These are phyloP conservation scores for Zygoascus flipseniorum DNA, from an alignment of 805 yeast genomes.

Conservation along the genomic window DNA sequence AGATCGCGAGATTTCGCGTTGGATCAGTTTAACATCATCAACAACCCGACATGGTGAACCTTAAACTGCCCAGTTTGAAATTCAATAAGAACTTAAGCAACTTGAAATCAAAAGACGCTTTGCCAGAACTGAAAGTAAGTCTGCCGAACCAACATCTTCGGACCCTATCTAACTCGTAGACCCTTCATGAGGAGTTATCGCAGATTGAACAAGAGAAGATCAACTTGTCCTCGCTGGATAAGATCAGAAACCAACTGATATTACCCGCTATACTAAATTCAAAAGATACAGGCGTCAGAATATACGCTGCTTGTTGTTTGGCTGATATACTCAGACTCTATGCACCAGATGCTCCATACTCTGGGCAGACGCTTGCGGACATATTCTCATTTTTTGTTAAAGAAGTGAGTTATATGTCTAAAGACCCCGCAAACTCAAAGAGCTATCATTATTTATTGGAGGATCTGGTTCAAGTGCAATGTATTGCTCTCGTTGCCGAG, in stretches of 20 bases:
- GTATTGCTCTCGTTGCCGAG: constrained; percentile 67
- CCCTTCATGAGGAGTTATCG: constrained; percentile 42
- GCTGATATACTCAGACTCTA: constrained; percentile 66
- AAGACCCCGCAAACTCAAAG: constrained; percentile 45
- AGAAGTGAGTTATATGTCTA: constrained; percentile 48
- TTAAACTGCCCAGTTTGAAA: background rate
- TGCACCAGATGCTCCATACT: constrained; percentile 89
- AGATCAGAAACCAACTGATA: constrained; percentile 43
- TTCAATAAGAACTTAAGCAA: constrained; percentile 1
- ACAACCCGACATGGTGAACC: background rate
- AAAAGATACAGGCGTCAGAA: constrained; percentile 59
- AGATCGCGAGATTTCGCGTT: background rate
- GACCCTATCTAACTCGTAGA: background rate
- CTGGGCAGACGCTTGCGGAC: constrained; percentile 49
- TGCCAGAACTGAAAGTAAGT: constrained; percentile 2
- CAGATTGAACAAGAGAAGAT: constrained; percentile 51
- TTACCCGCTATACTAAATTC: constrained; percentile 52
- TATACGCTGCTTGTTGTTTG: constrained; percentile 62
- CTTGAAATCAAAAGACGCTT: background rate
- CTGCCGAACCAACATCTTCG: too few relatives aligned
- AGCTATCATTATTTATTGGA: constrained; percentile 61
- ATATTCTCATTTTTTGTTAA: constrained; percentile 58
- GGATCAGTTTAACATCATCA: background rate
- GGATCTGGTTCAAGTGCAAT: constrained; percentile 64
- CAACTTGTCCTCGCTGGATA: constrained; percentile 38